Base-by-base conservation (phyloP, 78 protist species). In the Planoprotostelium fungivorum region DNA sequence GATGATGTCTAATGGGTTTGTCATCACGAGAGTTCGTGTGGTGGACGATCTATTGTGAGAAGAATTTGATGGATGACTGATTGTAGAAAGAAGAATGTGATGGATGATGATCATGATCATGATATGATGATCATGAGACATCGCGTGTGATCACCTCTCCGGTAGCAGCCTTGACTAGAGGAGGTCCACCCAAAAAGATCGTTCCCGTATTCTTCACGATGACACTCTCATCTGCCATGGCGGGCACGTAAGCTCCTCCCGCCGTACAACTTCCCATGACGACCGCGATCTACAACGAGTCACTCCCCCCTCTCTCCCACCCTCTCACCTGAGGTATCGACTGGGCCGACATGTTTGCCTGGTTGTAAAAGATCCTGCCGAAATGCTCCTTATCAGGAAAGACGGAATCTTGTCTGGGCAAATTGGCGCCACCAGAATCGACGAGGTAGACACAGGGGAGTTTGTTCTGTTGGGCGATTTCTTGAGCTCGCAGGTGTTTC, bases 201-300 rank as follows among this genome's bases (percentile, higher is more conserved):
- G 99, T 97, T 84, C 99, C 99, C 25, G 89, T 97, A 16, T 94
- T 88, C 29, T 90, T 85, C 38, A 98, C 99, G 35, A 98, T 98
- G 51, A 97, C 93, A 0, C 91, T 73, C 90, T 98, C 99, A 89
- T 98, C 99, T 1, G 99, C 92, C 99, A 98, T 98, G 0, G 98
- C 98, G 25, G 99, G 99, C 36, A 98, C 99, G 84, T 97, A 98
- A 0, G 99, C 99, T 36, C 99, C 99, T 63, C 99, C 99, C 0
- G 99, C 99, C 5, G 99, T 98, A 91, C 99, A 98, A 37, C 96
- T 92, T 38, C 99, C 99, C 99, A 97, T 97, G n/a, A 98, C 99
- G 23, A 97, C 97, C 0, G 99, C 98, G 38, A 97, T 95, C 87
- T 92, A n/a, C 31, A 23, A 0, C 9, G 9, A 31, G 1, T 36